Percentiles rank a stretch among this genome's conserved stretches.
Evolutionary conservation across 2,329 filamentous ascomycete genomes (phyloP).

Genomic region (Pseudogymnoascus sp.): DNA sequence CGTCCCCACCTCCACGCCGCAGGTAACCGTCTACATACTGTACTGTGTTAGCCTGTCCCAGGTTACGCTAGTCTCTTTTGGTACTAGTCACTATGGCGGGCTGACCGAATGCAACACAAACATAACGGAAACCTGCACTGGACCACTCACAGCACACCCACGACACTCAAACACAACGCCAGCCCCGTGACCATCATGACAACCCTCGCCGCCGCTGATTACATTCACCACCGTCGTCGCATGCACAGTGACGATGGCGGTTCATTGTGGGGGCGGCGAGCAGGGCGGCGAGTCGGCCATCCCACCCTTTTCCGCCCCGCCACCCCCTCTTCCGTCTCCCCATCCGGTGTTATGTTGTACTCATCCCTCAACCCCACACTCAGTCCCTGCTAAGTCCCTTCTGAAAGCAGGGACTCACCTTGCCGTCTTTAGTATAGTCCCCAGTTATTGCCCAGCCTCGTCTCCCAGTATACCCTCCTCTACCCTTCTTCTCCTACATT

Average conservation of each 20-base stretch:
- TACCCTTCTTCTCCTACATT: neutral
- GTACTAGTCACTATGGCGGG: neutral
- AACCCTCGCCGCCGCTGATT: neutral
- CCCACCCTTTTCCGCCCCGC: neutral
- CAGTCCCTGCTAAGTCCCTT: neutral
- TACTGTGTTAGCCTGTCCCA: too few species aligned
- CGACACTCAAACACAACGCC: neutral
- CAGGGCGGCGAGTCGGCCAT: neutral
- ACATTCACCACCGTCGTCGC: neutral
- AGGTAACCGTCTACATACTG: neutral
- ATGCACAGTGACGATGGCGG: constrained; percentile 3
- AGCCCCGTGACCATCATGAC: neutral
- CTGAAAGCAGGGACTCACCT: neutral
- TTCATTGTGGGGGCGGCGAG: constrained; percentile 6
- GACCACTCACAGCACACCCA: too few species aligned
- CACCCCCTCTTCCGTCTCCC: neutral
- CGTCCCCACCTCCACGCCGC: neutral
- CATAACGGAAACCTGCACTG: too few species aligned
- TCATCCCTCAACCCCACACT: constrained; percentile 7
- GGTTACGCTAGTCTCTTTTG: neutral
- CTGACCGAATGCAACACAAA: neutral
- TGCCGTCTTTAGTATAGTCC: neutral
- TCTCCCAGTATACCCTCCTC: constrained; percentile 2
- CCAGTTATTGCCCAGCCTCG: neutral
- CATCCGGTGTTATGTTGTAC: neutral